phyloP scores from a whole-genome alignment of 1,284 basidiomycete species.

The Trichosporon asahii region DNA sequence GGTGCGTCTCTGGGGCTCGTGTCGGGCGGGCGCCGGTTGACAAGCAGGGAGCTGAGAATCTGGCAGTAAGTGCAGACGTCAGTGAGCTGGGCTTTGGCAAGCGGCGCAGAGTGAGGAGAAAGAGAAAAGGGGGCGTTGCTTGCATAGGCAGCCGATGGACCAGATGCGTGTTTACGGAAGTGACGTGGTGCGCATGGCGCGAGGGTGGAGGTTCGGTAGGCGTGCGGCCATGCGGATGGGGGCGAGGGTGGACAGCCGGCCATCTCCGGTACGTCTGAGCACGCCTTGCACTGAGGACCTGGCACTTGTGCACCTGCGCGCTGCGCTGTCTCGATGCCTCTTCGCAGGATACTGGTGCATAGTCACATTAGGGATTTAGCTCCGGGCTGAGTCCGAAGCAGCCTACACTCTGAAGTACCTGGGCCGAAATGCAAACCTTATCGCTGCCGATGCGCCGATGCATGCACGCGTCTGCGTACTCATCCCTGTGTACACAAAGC shows the following conservation, averaged over 20 bases:
- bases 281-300: background rate
- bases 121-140: background rate
- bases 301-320: background rate
- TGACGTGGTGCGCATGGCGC: background rate
- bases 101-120: slow-evolving; percentile 10
- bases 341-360: background rate
- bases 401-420: background rate
- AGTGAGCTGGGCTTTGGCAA: background rate
- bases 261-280: background rate
- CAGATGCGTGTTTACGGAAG: too few relatives aligned
- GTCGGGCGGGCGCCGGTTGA: background rate
- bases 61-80: background rate
- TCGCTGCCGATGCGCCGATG: background rate
- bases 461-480: too few relatives aligned
- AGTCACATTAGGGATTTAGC: background rate
- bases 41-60: background rate
- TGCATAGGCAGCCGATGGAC: too few relatives aligned
- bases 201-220: background rate
- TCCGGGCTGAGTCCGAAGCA: background rate
- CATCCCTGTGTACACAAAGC: background rate
- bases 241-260: background rate
- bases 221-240: background rate
- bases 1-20: slow-evolving; percentile 19
- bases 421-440: slow-evolving; percentile 3
- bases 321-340: background rate